These are phyloP conservation scores for Paraurostyla sp. DNA, from an alignment of 73 alveolate species.

Conservation along the genomic window DNA sequence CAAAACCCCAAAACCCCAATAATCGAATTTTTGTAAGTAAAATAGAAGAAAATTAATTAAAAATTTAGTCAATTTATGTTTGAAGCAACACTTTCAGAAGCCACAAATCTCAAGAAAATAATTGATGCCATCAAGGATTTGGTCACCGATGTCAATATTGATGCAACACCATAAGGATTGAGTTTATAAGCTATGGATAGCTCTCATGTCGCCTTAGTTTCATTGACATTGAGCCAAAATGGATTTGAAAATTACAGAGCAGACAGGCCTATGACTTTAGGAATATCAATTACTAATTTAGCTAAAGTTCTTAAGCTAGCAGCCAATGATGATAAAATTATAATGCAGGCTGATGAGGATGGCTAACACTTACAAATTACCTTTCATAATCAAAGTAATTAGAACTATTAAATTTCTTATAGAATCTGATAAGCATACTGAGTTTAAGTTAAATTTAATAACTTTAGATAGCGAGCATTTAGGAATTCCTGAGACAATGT, in stretches of 20 bases:
- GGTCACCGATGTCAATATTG: constrained; percentile 95
- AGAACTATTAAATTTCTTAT: neutral
- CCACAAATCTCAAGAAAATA: constrained; percentile 86
- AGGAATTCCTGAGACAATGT: constrained; percentile 96
- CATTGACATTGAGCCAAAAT: constrained; percentile 83
- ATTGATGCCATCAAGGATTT: constrained; percentile 95
- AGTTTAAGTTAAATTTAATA: constrained; percentile 90
- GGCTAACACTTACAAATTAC: constrained; percentile 78
- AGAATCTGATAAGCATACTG: constrained; percentile 88
- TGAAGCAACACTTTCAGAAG: constrained; percentile 92
- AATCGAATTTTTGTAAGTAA: too few relatives aligned
- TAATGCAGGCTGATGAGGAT: constrained; percentile 91
- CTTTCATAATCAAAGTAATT: constrained; percentile 77
- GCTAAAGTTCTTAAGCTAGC: constrained; percentile 93
- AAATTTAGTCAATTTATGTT: constrained; percentile 79
- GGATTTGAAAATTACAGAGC: constrained; percentile 94
- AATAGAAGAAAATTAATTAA: too few relatives aligned
- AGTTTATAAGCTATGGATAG: constrained; percentile 98
- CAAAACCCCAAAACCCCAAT: too few relatives aligned
- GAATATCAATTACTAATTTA: constrained; percentile 89
- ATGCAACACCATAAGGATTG: constrained; percentile 92
- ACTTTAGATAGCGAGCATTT: constrained; percentile 93
- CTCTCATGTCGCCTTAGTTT: constrained; percentile 96
- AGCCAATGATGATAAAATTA: constrained; percentile 91
- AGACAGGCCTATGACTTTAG: constrained; percentile 86